Conservation (phyloP, 768 basidiomycete species). For the Serendipita sp. region DNA sequence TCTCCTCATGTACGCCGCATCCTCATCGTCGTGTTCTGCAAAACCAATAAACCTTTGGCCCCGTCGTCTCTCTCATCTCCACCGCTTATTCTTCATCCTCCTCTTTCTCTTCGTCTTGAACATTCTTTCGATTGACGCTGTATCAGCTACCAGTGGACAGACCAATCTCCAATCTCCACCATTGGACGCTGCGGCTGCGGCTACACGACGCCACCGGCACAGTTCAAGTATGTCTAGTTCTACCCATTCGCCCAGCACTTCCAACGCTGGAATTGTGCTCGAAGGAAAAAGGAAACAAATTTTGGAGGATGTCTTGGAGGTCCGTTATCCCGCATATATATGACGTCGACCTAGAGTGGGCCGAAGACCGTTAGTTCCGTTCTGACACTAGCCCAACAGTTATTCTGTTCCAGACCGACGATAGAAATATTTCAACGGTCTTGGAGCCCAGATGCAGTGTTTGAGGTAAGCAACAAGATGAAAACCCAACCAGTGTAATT, state of each 20-base stretch:
- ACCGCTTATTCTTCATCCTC: background rate
- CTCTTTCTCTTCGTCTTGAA: background rate
- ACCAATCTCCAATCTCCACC: background rate
- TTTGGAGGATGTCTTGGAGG: conserved; percentile 13
- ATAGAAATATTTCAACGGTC: conserved; percentile 13
- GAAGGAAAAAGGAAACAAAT: conserved; percentile 10
- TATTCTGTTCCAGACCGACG: conserved; percentile 12
- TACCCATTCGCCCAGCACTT: background rate
- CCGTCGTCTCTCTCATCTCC: background rate
- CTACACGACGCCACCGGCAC: background rate
- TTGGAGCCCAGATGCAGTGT: conserved; percentile 13
- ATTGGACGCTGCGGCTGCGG: background rate
- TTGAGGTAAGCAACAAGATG: conserved; percentile 10
- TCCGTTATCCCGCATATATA: background rate
- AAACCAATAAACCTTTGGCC: background rate
- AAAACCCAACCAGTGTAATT: background rate
- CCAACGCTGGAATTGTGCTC: conserved; percentile 5
- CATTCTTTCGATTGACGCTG: background rate
- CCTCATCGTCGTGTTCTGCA: background rate
- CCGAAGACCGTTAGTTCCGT: no score
- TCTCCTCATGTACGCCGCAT: background rate
- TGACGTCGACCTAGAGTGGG: background rate
- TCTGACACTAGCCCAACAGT: background rate
- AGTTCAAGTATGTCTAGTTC: background rate
- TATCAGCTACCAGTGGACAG: background rate